These are phyloP conservation scores for Citrus hindsii DNA, from an alignment of 345 rosid genomes.

Conservation along the genomic window DNA sequence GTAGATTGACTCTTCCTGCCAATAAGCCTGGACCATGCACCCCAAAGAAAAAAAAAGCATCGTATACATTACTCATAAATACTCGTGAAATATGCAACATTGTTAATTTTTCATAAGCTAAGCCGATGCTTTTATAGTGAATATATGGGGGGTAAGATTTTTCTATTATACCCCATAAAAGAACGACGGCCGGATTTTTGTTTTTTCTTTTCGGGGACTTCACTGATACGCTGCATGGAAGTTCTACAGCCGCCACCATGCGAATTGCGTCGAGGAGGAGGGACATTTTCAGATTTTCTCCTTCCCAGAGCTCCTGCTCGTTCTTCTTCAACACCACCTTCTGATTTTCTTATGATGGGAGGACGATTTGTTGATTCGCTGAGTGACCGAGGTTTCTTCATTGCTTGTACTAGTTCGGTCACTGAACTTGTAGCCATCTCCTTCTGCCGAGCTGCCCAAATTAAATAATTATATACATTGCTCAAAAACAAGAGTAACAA, in stretches of 20 bases:
- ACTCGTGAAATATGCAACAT: not conserved
- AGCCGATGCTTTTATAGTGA: no score
- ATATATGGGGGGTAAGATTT: not conserved
- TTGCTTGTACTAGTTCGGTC: constrained; percentile 80
- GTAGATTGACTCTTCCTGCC: constrained; percentile 49
- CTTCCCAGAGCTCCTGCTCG: constrained; percentile 34
- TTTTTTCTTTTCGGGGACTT: constrained; percentile 64
- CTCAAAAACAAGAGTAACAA: not conserved
- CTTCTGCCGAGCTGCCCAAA: constrained; percentile 70
- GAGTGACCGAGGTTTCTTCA: constrained; percentile 74
- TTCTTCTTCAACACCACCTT: constrained; percentile 38
- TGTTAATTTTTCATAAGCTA: not conserved
- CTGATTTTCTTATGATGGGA: constrained; percentile 46
- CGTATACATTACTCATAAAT: not conserved
- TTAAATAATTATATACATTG: not conserved
- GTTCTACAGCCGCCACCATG: constrained; percentile 37
- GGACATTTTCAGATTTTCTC: constrained; percentile 52
- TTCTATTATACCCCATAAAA: constrained; percentile 61
- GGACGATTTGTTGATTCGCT: constrained; percentile 71
- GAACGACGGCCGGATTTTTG: constrained; percentile 67
- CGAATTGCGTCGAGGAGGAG: constrained; percentile 47
- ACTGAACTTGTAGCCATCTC: constrained; percentile 72
- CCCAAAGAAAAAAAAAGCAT: not conserved
- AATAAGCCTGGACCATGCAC: constrained; percentile 35
- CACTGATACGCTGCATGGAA: constrained; percentile 77